Evolutionary conservation across 257 asterid species (phyloP).

Genomic region (Gardenia jasminoides): DNA sequence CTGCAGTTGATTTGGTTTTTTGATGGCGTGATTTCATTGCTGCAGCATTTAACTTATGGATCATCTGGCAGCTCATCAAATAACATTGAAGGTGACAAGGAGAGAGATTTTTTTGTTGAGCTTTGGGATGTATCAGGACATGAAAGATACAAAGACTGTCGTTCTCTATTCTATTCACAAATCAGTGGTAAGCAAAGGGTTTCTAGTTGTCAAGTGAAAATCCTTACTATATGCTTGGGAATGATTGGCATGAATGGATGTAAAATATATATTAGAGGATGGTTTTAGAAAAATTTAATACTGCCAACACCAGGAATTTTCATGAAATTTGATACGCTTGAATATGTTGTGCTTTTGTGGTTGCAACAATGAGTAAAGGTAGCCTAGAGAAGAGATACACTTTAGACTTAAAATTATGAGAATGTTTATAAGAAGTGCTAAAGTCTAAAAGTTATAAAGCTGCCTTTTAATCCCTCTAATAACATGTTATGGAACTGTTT

Average conservation of each 20-base stretch:
- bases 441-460: too few species aligned
- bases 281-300: background rate
- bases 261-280: constrained; percentile 1
- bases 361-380: background rate
- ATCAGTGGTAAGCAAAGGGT: constrained; percentile 62
- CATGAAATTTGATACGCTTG: background rate
- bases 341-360: background rate
- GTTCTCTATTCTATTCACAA: constrained; percentile 90
- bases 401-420: background rate
- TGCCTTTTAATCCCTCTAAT: background rate
- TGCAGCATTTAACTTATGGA: constrained; percentile 80
- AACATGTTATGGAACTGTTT: background rate
- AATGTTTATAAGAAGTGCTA: background rate
- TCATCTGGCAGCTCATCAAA: constrained; percentile 72
- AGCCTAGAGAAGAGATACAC: background rate
- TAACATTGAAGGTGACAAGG: constrained; percentile 57
- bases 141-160: constrained; percentile 88
- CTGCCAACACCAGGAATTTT: background rate
- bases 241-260: background rate
- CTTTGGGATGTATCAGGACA: constrained; percentile 99
- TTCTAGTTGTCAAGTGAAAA: constrained; percentile 14
- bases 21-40: constrained; percentile 16
- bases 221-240: background rate
- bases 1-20: constrained; percentile 5
- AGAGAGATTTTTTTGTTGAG: constrained; percentile 84